Percentiles rank a stretch among this genome's conserved stretches.
Evolutionary conservation across 148 eudicot species (phyloP).

Genomic region (Chenopodium album): DNA sequence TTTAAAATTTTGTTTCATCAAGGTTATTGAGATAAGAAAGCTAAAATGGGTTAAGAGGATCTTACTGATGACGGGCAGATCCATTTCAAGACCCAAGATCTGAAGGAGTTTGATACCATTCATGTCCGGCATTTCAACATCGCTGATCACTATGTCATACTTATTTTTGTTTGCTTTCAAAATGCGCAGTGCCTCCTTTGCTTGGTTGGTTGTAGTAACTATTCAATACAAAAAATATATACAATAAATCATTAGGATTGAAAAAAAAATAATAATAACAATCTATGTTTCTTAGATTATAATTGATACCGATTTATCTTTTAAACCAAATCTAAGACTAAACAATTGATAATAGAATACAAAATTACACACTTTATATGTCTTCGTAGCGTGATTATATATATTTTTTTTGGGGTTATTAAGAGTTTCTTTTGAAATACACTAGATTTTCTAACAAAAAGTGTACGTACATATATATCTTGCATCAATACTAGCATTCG

Average conservation of each 20-base stretch:
- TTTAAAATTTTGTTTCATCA: not conserved
- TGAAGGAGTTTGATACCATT: conserved; percentile 94
- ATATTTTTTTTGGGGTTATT: too few relatives aligned
- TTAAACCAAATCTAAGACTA: not conserved
- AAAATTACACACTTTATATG: not conserved
- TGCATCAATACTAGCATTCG: too few relatives aligned
- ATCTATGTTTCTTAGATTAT: not conserved
- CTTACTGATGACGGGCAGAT: conserved; percentile 91
- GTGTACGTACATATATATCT: too few relatives aligned
- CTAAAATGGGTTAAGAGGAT: not conserved
- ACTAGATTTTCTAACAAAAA: too few relatives aligned
- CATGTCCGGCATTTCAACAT: conserved; percentile 94
- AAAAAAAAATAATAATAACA: too few relatives aligned
- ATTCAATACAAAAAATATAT: conserved; percentile 1
- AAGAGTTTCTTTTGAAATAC: too few relatives aligned
- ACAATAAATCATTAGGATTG: too few relatives aligned
- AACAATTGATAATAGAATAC: not conserved
- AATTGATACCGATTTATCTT: not conserved
- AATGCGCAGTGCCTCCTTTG: conserved; percentile 60
- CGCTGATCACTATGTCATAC: conserved; percentile 70
- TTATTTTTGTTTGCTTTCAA: conserved; percentile 56
- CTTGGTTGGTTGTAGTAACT: conserved; percentile 70
- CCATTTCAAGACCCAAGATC: conserved; percentile 81
- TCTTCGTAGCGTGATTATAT: too few relatives aligned
- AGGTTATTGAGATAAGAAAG: not conserved